Evolutionary conservation across 2,329 filamentous ascomycete genomes (phyloP).

Genomic region (Teratosphaeria pseudoeucalypti): DNA sequence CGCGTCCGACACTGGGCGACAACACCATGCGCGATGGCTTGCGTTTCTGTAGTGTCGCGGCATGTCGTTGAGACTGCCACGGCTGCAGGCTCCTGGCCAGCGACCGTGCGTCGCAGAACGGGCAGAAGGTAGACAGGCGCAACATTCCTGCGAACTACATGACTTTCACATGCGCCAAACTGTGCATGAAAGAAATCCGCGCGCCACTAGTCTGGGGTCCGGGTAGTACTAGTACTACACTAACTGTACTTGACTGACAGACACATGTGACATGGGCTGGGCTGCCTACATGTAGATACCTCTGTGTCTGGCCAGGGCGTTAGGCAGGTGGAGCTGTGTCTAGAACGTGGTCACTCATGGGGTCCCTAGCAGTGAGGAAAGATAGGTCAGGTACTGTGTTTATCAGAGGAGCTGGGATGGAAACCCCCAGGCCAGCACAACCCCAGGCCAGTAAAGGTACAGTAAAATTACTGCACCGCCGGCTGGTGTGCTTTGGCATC

Average conservation of each 20-base stretch:
- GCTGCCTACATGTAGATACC: too few relatives aligned
- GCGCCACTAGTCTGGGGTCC: neutral
- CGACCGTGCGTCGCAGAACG: constrained; percentile 31
- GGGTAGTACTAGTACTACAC: too few relatives aligned
- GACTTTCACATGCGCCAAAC: neutral
- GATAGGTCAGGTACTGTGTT: neutral
- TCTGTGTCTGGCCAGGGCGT: too few relatives aligned
- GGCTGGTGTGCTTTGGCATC: too few relatives aligned
- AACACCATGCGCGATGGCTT: constrained; percentile 43
- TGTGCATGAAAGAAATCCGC: neutral
- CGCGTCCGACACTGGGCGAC: constrained; percentile 34
- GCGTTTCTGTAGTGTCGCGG: constrained; percentile 32
- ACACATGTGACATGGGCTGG: too few relatives aligned
- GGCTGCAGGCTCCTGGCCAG: constrained; percentile 17
- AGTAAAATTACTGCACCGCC: too few relatives aligned
- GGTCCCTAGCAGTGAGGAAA: too few relatives aligned
- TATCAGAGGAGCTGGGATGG: neutral
- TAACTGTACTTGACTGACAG: too few relatives aligned
- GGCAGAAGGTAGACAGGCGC: constrained; percentile 26
- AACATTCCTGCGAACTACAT: constrained; percentile 12
- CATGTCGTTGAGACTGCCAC: constrained; percentile 29
- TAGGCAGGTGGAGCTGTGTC: too few relatives aligned
- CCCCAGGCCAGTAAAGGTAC: too few relatives aligned
- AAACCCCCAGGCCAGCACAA: too few relatives aligned
- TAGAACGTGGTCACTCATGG: too few relatives aligned